Base-by-base conservation (phyloP, 2,329 filamentous ascomycete genomes). In the Talaromyces albobiverticillius region DNA sequence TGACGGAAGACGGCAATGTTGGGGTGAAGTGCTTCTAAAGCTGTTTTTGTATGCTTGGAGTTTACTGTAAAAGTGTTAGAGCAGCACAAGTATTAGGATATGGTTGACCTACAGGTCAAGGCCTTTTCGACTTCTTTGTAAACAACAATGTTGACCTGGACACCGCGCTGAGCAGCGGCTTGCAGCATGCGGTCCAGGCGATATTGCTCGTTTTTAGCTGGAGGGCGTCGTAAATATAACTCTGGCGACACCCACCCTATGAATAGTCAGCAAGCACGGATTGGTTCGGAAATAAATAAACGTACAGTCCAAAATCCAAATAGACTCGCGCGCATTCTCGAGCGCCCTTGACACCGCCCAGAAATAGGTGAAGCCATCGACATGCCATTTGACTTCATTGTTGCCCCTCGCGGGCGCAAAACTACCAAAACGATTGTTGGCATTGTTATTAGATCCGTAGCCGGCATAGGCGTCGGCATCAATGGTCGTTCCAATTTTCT, bases 1-100 rank as follows among this genome's bases (percentile, higher is more conserved):
- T 96, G 90, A 18, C 92, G 81, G 71, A 96, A 95, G 10, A 96
- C 91, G 42, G 84, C 82, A 70, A 96, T 94, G 65, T 95, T 95
- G 8, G 84, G 84, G 65, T 94, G 89, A 32, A 93, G 78, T 7
- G 75, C 80, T 67, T 96, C 90, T 26, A 96, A 76, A 40, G 81
- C 79, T 65, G 90, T 84, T 65, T 93, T 94, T 4, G 90, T 95
- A 66, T 95, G 90, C 62, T 85, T 71, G 0, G 81, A 86, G 10
- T 79, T 85, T 47, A 87, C 80, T 82, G 68, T 9, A 61, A 46
- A 29, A 11, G 9, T 16, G n/a, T 36, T n/a, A 6, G 52, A 40
- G 14, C 25, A 14, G 29, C 16, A 11, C 4, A 25, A 49, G 70
- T 59, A 53, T 22, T 69, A 56, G 10, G 22, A 2, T 14, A 14